Evolutionary conservation across 345 rosid genomes (phyloP), one percentile per base, ranked within the genome.

Genomic region (Citrus australasica): DNA sequence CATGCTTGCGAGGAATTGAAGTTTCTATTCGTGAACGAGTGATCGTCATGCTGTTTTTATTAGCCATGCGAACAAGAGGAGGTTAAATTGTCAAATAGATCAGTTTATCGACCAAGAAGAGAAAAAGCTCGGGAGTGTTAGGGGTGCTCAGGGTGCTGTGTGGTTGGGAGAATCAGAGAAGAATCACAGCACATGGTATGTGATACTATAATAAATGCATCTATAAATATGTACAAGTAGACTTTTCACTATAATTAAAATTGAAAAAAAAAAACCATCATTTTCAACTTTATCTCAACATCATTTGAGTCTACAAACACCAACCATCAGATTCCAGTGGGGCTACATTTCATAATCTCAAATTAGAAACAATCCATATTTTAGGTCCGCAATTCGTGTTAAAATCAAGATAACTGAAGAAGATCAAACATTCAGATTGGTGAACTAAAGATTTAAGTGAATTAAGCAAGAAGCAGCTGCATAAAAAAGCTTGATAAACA

Each of bases 1-100:
- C 99, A 83, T 92, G 98, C 85, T 95, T 95, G 84, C 97, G 93
- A 85, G 99, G 99, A 83, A 95, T 95, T 24, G 94, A 88, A 79
- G 95, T 91, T 83, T 95, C 99, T 84, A 93, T 89, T 64, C 93
- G 91, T 67, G 95, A 84, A 72, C 98, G 90, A 70, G 92, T 89
- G 76, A 86, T 93, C 63, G 99, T 95, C 82, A 94, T 77, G 83
- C 98, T 95, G 90, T 81, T 78, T n/a, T 69, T 59, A 66, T 28
- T 5, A 73, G 19, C 70, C 79, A 59, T 7, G n/a, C 0, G 68
- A 55, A 78, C 33, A 66, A 55, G 13, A 27, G 58, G 28, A 4
- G 58, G 55, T 71, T 67, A 32, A 69, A 62, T 51, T 71, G 28
- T 68, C 35, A 63, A 74, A 27, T 19, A 58, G 35, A 67, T 13